A percentile compares a stretch with the other conserved stretches of the same genome.
Conservation (phyloP, 768 basidiomycete genomes). For the Butyriboletus loyo region DNA sequence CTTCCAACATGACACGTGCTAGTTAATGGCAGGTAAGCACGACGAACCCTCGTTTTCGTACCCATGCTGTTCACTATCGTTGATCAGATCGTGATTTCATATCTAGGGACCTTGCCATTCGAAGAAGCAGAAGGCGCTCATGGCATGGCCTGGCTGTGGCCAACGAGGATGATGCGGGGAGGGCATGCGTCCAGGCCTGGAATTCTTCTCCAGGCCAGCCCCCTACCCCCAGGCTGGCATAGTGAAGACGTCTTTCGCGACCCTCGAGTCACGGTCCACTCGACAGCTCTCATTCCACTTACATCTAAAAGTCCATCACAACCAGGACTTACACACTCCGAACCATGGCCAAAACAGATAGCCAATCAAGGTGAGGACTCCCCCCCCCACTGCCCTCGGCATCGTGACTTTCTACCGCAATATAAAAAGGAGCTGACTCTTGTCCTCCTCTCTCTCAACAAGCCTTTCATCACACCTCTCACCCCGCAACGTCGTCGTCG, state of each 20-base stretch:
- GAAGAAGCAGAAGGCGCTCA: neutral
- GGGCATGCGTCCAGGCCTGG: neutral
- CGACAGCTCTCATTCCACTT: neutral
- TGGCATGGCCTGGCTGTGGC: neutral
- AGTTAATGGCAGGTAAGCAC: neutral
- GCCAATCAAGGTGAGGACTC: slow-evolving; percentile 6
- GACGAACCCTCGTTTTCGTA: neutral
- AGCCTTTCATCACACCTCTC: slow-evolving; percentile 4
- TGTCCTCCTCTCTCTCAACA: neutral
- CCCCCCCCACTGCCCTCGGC: neutral
- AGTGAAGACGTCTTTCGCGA: neutral
- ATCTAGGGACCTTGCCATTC: neutral
- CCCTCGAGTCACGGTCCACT: neutral
- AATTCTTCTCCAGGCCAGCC: neutral
- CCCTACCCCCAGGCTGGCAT: neutral
- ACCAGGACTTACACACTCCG: neutral
- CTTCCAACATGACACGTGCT: neutral
- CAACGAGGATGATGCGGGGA: slow-evolving; percentile 9
- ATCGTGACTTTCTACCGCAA: neutral
- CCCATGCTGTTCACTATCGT: neutral
- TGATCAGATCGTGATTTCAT: neutral
- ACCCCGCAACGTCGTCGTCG: slow-evolving; percentile 21
- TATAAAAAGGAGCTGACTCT: neutral
- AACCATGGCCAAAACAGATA: slow-evolving; percentile 9
- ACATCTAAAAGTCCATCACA: neutral